phyloP scores from a whole-genome alignment of 768 basidiomycete species.

The Russula sp. region DNA sequence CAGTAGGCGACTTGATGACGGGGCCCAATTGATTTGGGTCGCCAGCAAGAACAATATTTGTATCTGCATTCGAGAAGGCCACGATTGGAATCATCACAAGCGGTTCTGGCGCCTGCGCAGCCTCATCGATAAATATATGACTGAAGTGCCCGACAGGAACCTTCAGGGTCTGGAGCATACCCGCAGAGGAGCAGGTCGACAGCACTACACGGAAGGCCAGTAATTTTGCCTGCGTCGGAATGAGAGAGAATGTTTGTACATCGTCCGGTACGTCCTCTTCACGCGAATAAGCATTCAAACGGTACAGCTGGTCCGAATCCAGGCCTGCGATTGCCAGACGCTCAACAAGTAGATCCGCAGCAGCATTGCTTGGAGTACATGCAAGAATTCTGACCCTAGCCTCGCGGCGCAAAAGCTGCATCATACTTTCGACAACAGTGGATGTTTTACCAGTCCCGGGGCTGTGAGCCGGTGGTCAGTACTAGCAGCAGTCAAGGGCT shows the following conservation, averaged over 20 bases:
- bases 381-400: conserved; percentile 26
- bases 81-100: conserved; percentile 42
- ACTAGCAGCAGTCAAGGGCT: background rate
- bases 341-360: conserved; percentile 30
- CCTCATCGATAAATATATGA: conserved; percentile 60
- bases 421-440: conserved; percentile 33
- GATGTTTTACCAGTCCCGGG: conserved; percentile 38
- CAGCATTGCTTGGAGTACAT: conserved; percentile 34
- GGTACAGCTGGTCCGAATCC: conserved; percentile 35
- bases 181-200: conserved; percentile 49
- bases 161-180: conserved; percentile 41
- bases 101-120: conserved; percentile 56
- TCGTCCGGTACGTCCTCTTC: conserved; percentile 30
- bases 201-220: conserved; percentile 45
- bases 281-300: conserved; percentile 47
- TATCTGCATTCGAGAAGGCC: conserved; percentile 28
- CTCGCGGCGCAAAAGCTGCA: conserved; percentile 27
- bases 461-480: conserved; percentile 20
- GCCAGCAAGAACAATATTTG: conserved; percentile 34
- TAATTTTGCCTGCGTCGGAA: conserved; percentile 32
- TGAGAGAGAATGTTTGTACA: conserved; percentile 33
- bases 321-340: conserved; percentile 23
- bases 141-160: conserved; percentile 47
- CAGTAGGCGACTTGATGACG: conserved; percentile 29
- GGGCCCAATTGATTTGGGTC: conserved; percentile 35